Evolutionary conservation across 805 yeast species (phyloP), one percentile per base, ranked within the genome.

Genomic region (Metschnikowia dekortorum): DNA sequence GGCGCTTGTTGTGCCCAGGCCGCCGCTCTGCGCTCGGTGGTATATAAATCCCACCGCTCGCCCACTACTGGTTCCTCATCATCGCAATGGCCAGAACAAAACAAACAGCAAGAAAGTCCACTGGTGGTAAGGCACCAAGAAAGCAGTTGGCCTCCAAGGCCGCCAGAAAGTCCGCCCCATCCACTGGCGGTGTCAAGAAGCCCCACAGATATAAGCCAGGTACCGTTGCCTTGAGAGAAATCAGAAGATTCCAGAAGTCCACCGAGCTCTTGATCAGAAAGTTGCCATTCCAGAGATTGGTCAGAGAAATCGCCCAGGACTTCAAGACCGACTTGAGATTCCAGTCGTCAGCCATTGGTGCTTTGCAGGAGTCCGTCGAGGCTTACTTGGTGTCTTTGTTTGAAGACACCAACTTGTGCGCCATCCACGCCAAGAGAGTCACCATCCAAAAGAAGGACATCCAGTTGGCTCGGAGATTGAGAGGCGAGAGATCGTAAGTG

Each of bases 141-240:
- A 72, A 72, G 65, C 76, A 72, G 63, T 70, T 72, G 63, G 76
- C 76, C 59, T 72, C 76, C 54, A 72, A 72, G 68, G 76, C 76
- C 55, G 76, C 76, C 57, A 70, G 76, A 70, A 72, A 72, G 63
- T 72, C 76, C 46, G 76, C 76, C 52, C 76, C 76, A 62, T 68
- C 71, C 50, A 64, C 74, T 50, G 76, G 76, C 52, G 76, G 76
- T 68, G 76, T 72, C 59, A 71, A 71, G 70, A 72, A 72, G 66
- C 76, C 76, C 44, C 76, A 72, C 74, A 71, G 76, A 71, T 72
- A 71, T 68, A 72, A 72, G 71, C 76, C 76, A 57, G 76, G 76
- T 71, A 72, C 76, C 63, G 76, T 72, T 53, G 76, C 76, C 57
- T 71, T 72, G 67, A 70, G 76, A 70, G 76, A 72, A 68, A 72